Conservation (phyloP, 2,329 filamentous ascomycete species). For the Fusarium anguioides region DNA sequence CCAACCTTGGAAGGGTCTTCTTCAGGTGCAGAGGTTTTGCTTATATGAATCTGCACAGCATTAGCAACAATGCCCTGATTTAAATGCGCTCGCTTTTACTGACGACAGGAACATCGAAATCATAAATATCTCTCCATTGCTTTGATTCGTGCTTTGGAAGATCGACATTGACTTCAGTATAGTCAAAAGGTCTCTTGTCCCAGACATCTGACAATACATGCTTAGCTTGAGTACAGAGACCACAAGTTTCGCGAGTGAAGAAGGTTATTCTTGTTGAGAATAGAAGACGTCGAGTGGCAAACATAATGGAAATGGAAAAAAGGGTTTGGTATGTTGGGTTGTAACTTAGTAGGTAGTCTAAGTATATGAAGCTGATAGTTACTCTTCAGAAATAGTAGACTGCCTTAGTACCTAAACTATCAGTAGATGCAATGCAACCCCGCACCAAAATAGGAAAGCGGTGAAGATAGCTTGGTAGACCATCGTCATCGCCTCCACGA, state of each 20-base stretch:
- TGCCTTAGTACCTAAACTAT: slow-evolving; percentile 21
- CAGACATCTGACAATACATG: slow-evolving; percentile 74
- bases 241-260: slow-evolving; percentile 78
- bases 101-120: slow-evolving; percentile 86
- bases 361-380: not conserved
- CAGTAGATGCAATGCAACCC: slow-evolving; percentile 32
- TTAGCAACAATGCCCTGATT: not conserved
- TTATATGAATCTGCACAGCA: slow-evolving; percentile 69
- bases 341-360: no score
- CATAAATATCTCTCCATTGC: slow-evolving; percentile 78
- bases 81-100: slow-evolving; percentile 40
- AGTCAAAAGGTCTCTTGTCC: slow-evolving; percentile 74
- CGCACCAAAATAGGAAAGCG: slow-evolving; percentile 52
- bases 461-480: slow-evolving; percentile 42
- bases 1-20: slow-evolving; percentile 66
- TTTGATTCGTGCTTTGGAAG: slow-evolving; percentile 72
- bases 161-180: slow-evolving; percentile 77
- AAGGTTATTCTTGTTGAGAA: slow-evolving; percentile 75
- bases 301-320: slow-evolving; percentile 55
- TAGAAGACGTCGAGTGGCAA: slow-evolving; percentile 60
- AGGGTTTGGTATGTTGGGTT: not conserved
- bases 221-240: slow-evolving; percentile 76
- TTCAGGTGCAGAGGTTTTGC: slow-evolving; percentile 62
- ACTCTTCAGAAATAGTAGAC: slow-evolving; percentile 9
- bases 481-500: slow-evolving; percentile 43